Conservation (phyloP, 495 filamentous ascomycete genomes). For the Neurospora sp. region DNA sequence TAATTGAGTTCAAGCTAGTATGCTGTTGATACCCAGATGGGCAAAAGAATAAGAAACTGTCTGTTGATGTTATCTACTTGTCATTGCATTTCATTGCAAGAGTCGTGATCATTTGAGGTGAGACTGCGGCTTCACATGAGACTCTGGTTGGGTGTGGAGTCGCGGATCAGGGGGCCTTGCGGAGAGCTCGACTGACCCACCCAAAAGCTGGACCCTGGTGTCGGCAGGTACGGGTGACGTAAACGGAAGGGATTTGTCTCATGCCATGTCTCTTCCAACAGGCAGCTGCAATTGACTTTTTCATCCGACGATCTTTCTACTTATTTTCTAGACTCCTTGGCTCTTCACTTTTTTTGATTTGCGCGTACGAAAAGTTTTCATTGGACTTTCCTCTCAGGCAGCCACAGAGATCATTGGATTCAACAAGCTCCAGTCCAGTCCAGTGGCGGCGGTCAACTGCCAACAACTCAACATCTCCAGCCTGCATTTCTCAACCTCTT, state of each 20-base stretch:
- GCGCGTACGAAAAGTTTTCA: neutral
- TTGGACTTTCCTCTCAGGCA: neutral
- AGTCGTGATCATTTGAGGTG: neutral
- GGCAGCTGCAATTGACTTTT: neutral
- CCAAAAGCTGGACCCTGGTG: neutral
- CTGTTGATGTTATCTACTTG: neutral
- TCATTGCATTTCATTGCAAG: too few species aligned
- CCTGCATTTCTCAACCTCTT: neutral
- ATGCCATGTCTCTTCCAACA: neutral
- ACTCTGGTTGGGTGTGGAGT: neutral
- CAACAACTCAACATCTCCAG: neutral
- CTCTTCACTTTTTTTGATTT: neutral
- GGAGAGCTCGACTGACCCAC: neutral
- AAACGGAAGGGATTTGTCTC: neutral
- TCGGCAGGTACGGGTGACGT: neutral
- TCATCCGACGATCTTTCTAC: neutral
- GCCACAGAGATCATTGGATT: neutral
- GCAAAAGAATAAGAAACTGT: neutral
- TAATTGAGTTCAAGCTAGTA: neutral
- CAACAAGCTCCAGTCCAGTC: neutral
- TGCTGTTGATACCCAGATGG: neutral
- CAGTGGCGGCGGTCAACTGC: neutral
- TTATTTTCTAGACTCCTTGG: neutral
- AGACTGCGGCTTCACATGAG: neutral
- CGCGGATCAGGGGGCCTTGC: neutral